Percentiles rank a stretch among this genome's conserved stretches.
These are phyloP conservation scores for Antitrichia curtipendula DNA, from an alignment of 225 moss, liverwort and hornwort species.

Conservation along the genomic window DNA sequence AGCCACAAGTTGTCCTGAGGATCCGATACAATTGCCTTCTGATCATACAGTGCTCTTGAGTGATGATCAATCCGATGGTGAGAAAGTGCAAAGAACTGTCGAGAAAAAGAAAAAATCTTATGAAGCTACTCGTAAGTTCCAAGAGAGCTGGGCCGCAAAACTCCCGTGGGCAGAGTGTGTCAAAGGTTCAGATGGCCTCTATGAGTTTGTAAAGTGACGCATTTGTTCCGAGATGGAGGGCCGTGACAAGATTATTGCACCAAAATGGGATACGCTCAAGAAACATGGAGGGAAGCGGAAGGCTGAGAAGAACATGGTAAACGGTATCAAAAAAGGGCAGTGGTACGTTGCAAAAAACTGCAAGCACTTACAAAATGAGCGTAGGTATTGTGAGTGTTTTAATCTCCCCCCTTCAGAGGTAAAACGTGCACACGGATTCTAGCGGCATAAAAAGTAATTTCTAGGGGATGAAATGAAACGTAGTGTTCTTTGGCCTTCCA, in stretches of 20 bases:
- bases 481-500: too few species aligned
- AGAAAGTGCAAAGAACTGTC: not conserved
- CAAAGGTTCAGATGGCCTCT: not conserved
- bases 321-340: not conserved
- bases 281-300: not conserved
- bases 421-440: too few species aligned
- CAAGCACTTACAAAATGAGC: not conserved
- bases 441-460: too few species aligned
- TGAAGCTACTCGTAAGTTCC: not conserved
- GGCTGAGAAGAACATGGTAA: not conserved
- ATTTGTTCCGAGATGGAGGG: not conserved
- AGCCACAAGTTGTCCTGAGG: not conserved
- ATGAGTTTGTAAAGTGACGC: not conserved
- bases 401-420: too few species aligned
- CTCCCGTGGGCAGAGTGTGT: not conserved
- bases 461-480: too few species aligned
- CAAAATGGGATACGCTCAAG: not conserved
- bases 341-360: not conserved
- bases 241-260: not conserved
- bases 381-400: too few species aligned
- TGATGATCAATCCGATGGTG: not conserved
- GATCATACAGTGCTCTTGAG: rapidly evolving
- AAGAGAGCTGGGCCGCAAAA: not conserved
- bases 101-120: not conserved
- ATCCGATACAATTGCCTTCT: not conserved